A percentile compares a stretch with the other conserved stretches of the same genome.
Evolutionary conservation across 2,329 filamentous ascomycete species (phyloP).

Genomic region (Microsporum ferrugineum): DNA sequence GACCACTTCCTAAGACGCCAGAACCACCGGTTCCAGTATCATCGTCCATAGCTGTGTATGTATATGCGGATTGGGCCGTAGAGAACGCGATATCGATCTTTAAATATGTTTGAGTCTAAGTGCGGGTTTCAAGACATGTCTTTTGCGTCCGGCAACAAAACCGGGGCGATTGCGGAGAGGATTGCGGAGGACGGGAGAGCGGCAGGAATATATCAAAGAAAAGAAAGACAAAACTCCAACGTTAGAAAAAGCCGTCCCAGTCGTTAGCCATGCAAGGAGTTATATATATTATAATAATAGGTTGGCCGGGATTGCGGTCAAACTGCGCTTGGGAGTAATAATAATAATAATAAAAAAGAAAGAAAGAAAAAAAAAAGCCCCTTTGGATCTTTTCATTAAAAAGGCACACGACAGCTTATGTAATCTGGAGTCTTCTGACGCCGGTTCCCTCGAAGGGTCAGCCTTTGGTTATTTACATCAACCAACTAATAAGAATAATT

Average conservation of each 20-base stretch:
- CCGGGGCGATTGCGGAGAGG: neutral
- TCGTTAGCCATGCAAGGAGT: neutral
- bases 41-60: constrained; percentile 8
- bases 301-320: constrained; percentile 2
- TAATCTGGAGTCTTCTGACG: neutral
- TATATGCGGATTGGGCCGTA: neutral
- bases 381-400: neutral
- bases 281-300: neutral
- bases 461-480: no score
- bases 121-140: constrained; percentile 4
- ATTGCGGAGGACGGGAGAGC: neutral
- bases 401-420: neutral
- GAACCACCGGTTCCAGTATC: constrained; percentile 6
- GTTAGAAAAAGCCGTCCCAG: neutral
- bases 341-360: neutral
- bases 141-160: neutral
- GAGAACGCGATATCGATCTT: neutral
- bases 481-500: no score
- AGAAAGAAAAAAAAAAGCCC: neutral
- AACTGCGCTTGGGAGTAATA: constrained; percentile 4
- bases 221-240: neutral
- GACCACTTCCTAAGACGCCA: constrained; percentile 7
- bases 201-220: neutral
- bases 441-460: neutral
- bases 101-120: neutral